Conservation (phyloP, 2,329 filamentous ascomycete genomes). For the Venturia effusa region DNA sequence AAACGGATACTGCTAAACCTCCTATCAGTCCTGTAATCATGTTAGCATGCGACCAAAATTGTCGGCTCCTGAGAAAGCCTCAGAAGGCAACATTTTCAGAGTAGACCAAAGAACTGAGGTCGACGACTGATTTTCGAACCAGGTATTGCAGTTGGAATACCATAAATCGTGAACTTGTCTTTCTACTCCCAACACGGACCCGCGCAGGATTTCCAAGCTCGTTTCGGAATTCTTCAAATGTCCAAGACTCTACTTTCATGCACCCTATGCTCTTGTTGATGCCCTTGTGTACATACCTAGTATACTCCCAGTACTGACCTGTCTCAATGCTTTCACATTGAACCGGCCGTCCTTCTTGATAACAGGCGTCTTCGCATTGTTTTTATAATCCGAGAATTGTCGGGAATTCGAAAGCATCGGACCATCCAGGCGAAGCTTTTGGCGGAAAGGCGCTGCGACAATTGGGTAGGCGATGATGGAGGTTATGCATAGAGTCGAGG, state of each 20-base stretch:
- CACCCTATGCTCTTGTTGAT: too few species aligned
- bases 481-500: conserved; percentile 16
- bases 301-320: conserved; percentile 37
- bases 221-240: too few species aligned
- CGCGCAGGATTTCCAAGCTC: too few species aligned
- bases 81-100: background rate
- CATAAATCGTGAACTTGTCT: too few species aligned
- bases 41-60: background rate
- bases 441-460: conserved; percentile 20
- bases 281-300: conserved; percentile 27
- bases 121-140: too few species aligned
- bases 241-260: too few species aligned
- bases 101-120: background rate
- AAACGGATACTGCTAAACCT: conserved; percentile 56
- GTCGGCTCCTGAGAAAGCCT: background rate
- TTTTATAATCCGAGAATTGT: conserved; percentile 26
- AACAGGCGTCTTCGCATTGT: conserved; percentile 29
- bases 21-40: conserved; percentile 43
- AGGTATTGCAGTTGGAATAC: too few species aligned
- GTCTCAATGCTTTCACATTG: conserved; percentile 31
- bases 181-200: too few species aligned
- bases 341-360: conserved; percentile 24
- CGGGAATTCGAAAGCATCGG: conserved; percentile 23
- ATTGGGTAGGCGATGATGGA: conserved; percentile 22
- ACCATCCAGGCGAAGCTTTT: conserved; percentile 24